Conservation (phyloP, 148 eudicot species). For the Linanthus parryae region DNA sequence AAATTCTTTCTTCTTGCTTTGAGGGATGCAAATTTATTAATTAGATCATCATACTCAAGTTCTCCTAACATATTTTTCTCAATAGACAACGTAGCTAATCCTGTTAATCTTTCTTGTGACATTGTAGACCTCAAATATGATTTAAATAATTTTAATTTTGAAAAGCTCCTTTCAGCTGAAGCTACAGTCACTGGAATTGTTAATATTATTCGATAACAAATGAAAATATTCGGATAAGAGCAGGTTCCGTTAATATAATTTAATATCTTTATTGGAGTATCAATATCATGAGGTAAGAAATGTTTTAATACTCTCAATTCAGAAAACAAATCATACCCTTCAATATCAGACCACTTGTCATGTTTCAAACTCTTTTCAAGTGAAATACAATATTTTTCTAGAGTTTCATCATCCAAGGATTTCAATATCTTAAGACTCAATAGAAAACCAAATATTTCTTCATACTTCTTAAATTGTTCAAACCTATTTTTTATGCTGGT, state of each 20-base stretch:
- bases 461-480: no score
- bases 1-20: no score
- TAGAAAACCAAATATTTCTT: no score
- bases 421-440: no score
- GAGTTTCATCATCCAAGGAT: no score
- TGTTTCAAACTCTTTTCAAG: no score
- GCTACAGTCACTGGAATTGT: background rate
- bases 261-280: background rate
- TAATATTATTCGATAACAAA: background rate
- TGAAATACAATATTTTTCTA: background rate
- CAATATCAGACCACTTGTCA: no score
- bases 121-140: background rate
- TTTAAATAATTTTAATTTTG: background rate
- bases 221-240: background rate
- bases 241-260: background rate
- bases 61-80: no score
- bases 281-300: background rate
- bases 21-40: no score
- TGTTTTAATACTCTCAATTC: background rate
- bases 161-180: background rate
- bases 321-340: no score
- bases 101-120: conserved; percentile 1
- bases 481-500: no score
- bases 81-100: conserved; percentile 1
- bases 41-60: no score